Percentiles rank a stretch among this genome's conserved stretches.
phyloP scores from a whole-genome alignment of 2,329 filamentous ascomycete genomes.

The Pseudocercospora fijiensis region DNA sequence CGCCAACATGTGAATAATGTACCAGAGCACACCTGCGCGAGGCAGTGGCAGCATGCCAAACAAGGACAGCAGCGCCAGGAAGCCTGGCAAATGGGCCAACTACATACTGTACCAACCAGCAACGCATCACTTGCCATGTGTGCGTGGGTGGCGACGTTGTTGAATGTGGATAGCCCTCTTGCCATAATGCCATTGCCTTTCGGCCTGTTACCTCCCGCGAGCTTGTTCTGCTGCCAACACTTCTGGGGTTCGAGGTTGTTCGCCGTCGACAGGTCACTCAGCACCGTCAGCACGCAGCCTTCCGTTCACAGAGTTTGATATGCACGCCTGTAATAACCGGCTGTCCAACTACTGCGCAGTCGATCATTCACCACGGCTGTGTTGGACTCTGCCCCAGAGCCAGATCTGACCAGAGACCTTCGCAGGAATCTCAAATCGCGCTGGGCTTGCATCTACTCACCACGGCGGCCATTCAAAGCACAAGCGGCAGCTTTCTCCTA shows the following conservation, averaged over 20 bases:
- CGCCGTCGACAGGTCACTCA: constrained; percentile 1
- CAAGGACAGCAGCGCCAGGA: background rate
- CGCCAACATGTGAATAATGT: constrained; percentile 9
- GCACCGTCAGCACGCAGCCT: background rate
- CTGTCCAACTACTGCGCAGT: constrained; percentile 23
- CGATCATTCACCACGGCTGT: constrained; percentile 20
- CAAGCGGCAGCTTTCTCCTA: constrained; percentile 27
- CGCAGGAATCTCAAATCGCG: constrained; percentile 18
- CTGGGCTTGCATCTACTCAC: constrained; percentile 3
- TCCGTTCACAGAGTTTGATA: constrained; percentile 21
- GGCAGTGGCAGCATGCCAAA: constrained; percentile 6
- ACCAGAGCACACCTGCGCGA: constrained; percentile 7
- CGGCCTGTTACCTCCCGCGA: constrained; percentile 5
- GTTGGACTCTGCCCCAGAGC: constrained; percentile 16
- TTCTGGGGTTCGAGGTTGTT: constrained; percentile 15
- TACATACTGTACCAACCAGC: background rate
- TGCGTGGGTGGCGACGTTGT: background rate
- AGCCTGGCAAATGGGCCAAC: background rate
- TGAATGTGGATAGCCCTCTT: background rate
- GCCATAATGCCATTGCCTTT: background rate
- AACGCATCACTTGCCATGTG: background rate
- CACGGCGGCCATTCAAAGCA: constrained; percentile 22
- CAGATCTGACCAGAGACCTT: constrained; percentile 17
- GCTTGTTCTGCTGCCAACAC: constrained; percentile 6
- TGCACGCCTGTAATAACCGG: constrained; percentile 22